Evolutionary conservation across 805 yeast genomes (phyloP).

Genomic region (Saturnispora saitoi): DNA sequence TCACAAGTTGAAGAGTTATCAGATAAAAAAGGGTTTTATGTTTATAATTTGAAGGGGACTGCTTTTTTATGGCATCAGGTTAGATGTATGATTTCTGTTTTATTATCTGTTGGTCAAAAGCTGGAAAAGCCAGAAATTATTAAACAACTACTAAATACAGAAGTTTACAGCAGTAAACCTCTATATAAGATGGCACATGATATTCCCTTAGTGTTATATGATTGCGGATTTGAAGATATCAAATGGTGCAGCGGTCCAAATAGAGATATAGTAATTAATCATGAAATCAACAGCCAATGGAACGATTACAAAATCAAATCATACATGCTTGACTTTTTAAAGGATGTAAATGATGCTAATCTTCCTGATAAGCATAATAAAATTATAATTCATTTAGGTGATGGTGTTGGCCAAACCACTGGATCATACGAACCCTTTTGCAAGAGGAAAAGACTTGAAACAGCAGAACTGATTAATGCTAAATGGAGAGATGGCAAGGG

Average conservation of each 20-base stretch:
- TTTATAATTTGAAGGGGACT: slow-evolving; percentile 72
- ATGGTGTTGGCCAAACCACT: slow-evolving; percentile 62
- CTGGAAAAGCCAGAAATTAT: slow-evolving; percentile 57
- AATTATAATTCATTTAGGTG: slow-evolving; percentile 47
- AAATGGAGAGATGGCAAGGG: slow-evolving; percentile 44
- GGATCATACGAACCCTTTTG: slow-evolving; percentile 48
- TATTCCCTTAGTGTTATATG: slow-evolving; percentile 76
- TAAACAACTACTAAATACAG: slow-evolving; percentile 48
- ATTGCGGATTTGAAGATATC: slow-evolving; percentile 58
- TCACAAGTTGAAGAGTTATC: slow-evolving; percentile 19
- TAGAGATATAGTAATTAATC: slow-evolving; percentile 34
- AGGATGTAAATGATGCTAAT: slow-evolving; percentile 30
- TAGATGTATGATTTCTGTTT: slow-evolving; percentile 83
- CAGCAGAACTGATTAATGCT: slow-evolving; percentile 62
- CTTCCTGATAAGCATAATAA: slow-evolving; percentile 10
- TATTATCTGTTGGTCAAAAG: slow-evolving; percentile 73
- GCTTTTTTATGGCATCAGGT: slow-evolving; percentile 99
- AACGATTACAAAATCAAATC: slow-evolving; percentile 51
- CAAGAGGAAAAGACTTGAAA: slow-evolving; percentile 49
- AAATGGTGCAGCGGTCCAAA: slow-evolving; percentile 47
- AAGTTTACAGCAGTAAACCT: slow-evolving; percentile 57
- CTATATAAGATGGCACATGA: slow-evolving; percentile 85
- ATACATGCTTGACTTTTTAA: slow-evolving; percentile 43
- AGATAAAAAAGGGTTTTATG: slow-evolving; percentile 37
- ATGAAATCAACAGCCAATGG: slow-evolving; percentile 41